These are phyloP conservation scores for Tuber umbilicatum DNA, from an alignment of 495 filamentous ascomycete genomes.

Conservation along the genomic window DNA sequence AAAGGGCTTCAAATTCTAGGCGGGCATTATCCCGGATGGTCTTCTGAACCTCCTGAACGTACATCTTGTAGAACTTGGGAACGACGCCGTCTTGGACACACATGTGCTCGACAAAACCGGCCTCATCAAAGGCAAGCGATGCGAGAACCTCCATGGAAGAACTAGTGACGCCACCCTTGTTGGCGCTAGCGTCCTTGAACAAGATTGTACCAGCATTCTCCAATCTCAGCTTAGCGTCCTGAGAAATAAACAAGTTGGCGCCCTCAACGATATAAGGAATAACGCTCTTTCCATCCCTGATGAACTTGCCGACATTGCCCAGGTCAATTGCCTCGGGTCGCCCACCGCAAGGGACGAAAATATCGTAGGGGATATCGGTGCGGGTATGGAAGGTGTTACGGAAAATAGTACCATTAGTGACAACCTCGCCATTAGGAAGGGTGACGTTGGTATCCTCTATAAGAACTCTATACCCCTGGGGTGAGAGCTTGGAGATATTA, in stretches of 20 bases:
- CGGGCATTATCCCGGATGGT: slow-evolving; percentile 82
- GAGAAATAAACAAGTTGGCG: slow-evolving; percentile 96
- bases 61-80: slow-evolving; percentile 83
- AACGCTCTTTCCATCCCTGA: slow-evolving; percentile 70
- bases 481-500: slow-evolving; percentile 75
- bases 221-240: slow-evolving; percentile 91
- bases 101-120: slow-evolving; percentile 85
- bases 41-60: slow-evolving; percentile 84
- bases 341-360: slow-evolving; percentile 93
- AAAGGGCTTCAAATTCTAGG: slow-evolving; percentile 96
- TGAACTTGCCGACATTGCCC: slow-evolving; percentile 73
- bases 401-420: slow-evolving; percentile 89
- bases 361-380: slow-evolving; percentile 64
- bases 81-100: slow-evolving; percentile 74
- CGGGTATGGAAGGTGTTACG: slow-evolving; percentile 95
- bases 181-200: slow-evolving; percentile 96
- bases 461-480: slow-evolving; percentile 82
- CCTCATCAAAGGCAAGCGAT: slow-evolving; percentile 85
- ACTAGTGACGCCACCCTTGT: slow-evolving; percentile 98
- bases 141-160: slow-evolving; percentile 95
- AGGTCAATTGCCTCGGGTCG: slow-evolving; percentile 96
- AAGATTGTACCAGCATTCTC: slow-evolving; percentile 89
- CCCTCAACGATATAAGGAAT: slow-evolving; percentile 97
- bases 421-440: slow-evolving; percentile 75
- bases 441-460: slow-evolving; percentile 82